Percentiles rank a stretch among this genome's conserved stretches.
These are phyloP conservation scores for Boletus rex-veris DNA, from an alignment of 768 basidiomycete species.

Conservation along the genomic window DNA sequence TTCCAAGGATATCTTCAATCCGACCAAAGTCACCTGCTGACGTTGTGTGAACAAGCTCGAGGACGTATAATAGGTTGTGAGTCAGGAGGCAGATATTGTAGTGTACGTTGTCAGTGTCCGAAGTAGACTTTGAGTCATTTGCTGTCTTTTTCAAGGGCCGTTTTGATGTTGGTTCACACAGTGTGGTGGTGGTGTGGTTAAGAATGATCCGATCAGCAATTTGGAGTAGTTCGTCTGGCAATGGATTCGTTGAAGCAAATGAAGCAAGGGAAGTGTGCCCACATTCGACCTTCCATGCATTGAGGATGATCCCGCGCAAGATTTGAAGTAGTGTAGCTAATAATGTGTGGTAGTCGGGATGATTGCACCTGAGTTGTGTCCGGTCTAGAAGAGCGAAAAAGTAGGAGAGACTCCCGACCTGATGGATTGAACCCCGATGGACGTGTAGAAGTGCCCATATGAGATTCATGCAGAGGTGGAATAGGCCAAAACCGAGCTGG, in stretches of 20 bases:
- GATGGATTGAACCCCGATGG: background rate
- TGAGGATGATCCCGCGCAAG: too few species aligned
- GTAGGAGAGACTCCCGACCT: background rate
- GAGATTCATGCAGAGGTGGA: background rate
- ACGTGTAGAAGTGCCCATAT: background rate
- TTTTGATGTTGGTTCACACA: too few species aligned
- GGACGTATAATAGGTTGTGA: background rate
- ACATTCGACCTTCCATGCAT: too few species aligned
- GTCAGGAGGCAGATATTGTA: background rate
- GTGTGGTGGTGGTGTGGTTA: background rate
- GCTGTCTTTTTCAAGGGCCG: too few species aligned
- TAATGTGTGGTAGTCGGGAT: too few species aligned
- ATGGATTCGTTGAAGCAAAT: too few species aligned
- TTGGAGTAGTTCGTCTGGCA: background rate
- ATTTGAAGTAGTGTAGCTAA: too few species aligned
- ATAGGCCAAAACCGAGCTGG: background rate
- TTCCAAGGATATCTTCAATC: background rate
- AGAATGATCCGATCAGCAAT: background rate
- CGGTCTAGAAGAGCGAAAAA: background rate
- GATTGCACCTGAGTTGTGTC: background rate
- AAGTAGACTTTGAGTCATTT: too few species aligned
- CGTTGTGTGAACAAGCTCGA: background rate
- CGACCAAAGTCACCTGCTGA: background rate
- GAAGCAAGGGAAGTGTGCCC: too few species aligned
- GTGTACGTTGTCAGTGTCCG: background rate